phyloP scores from a whole-genome alignment of 2,329 filamentous ascomycete genomes.

The Chaetomium olivaceum region DNA sequence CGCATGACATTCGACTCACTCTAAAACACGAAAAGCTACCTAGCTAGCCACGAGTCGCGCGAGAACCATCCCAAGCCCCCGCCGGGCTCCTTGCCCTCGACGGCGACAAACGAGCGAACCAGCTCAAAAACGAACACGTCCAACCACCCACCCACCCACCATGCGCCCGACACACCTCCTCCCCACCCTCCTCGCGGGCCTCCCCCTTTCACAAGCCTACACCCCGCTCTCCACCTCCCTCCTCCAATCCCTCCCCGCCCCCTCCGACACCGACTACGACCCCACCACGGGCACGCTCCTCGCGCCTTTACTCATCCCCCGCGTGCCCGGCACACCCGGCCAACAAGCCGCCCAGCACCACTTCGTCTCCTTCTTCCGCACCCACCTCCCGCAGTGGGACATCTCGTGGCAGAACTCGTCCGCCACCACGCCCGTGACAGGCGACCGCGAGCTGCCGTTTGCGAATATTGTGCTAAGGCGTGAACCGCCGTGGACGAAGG shows the following conservation, averaged over 20 bases:
- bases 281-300: constrained; percentile 70
- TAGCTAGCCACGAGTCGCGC: neutral
- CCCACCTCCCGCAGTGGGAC: constrained; percentile 78
- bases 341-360: constrained; percentile 73
- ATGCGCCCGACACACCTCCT: constrained; percentile 16
- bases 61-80: neutral
- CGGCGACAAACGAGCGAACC: neutral
- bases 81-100: neutral
- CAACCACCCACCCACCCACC: neutral
- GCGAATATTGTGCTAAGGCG: constrained; percentile 74
- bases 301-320: constrained; percentile 81
- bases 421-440: constrained; percentile 73
- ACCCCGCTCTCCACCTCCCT: constrained; percentile 33
- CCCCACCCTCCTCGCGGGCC: constrained; percentile 10
- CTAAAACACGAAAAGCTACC: neutral
- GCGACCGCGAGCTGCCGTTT: constrained; percentile 65
- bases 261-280: constrained; percentile 68
- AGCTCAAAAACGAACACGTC: neutral
- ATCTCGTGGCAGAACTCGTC: constrained; percentile 87
- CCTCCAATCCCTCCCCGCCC: constrained; percentile 60
- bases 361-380: constrained; percentile 78
- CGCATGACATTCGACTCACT: constrained; percentile 1
- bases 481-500: constrained; percentile 71
- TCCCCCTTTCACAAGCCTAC: constrained; percentile 27
- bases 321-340: constrained; percentile 83